These are phyloP conservation scores for Beauveria brongniartii DNA, from an alignment of 2,329 filamentous ascomycete genomes.

Conservation along the genomic window DNA sequence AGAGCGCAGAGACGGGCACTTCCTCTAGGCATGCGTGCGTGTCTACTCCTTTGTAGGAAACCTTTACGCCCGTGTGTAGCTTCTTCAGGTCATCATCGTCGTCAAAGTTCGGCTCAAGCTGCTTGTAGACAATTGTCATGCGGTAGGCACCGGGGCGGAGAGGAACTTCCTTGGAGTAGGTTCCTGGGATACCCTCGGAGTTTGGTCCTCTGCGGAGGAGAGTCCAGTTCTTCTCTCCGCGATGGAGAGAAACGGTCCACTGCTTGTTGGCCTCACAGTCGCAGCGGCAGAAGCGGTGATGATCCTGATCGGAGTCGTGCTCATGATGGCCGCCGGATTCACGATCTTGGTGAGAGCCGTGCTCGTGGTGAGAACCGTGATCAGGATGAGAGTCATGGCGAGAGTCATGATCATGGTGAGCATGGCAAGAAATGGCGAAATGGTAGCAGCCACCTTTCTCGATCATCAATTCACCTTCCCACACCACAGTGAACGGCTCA, in stretches of 20 bases:
- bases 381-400: background rate
- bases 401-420: background rate
- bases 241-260: background rate
- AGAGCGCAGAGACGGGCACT: background rate
- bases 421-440: constrained; percentile 3
- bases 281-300: background rate
- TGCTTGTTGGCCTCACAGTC: background rate
- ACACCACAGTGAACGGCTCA: background rate
- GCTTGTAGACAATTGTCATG: background rate
- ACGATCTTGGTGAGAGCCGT: background rate
- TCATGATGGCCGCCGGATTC: background rate
- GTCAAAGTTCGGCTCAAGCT: constrained; percentile 4
- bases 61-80: background rate
- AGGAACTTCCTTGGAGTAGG: background rate
- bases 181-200: background rate
- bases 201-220: background rate
- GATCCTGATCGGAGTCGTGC: background rate
- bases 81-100: constrained; percentile 4
- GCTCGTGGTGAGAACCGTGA: background rate
- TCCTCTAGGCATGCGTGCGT: background rate
- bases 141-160: background rate
- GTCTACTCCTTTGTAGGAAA: background rate
- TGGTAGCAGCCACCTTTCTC: constrained; percentile 1
- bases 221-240: background rate
- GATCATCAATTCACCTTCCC: background rate